Conservation (phyloP, 2,329 filamentous ascomycete genomes). For the Neofusicoccum umdonicola region DNA sequence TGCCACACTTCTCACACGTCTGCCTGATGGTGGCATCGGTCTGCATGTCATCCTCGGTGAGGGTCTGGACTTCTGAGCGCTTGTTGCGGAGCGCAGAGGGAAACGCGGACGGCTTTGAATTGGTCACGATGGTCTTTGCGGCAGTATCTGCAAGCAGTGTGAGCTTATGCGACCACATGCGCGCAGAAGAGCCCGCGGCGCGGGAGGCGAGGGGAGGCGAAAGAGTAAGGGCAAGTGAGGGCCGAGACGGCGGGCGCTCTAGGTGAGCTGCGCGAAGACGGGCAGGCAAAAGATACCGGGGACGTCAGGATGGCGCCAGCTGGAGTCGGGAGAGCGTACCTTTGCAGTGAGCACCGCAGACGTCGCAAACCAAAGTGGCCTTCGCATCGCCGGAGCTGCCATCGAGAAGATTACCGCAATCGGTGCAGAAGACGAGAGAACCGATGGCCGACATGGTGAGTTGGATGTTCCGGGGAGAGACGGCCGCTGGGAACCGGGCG, state of each 20-base stretch:
- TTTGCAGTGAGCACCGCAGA: conserved; percentile 82
- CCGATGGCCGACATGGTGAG: conserved; percentile 80
- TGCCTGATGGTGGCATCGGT: conserved; percentile 68
- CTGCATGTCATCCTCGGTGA: conserved; percentile 73
- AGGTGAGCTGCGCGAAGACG: neutral
- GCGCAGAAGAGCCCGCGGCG: neutral
- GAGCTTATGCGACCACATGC: neutral
- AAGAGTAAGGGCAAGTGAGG: neutral
- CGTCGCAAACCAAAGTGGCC: conserved; percentile 75
- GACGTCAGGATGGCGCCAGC: neutral
- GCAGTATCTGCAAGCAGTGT: conserved; percentile 59
- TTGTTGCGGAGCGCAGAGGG: conserved; percentile 87
- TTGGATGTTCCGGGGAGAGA: neutral
- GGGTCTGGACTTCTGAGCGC: conserved; percentile 77
- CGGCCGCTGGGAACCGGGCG: neutral
- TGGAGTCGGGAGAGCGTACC: conserved; percentile 51
- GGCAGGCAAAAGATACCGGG: neutral
- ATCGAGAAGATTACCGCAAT: conserved; percentile 87
- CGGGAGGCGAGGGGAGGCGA: neutral
- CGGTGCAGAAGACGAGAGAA: conserved; percentile 86
- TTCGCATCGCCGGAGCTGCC: conserved; percentile 73
- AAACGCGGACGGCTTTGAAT: conserved; percentile 86
- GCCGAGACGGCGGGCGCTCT: neutral
- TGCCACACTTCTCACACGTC: conserved; percentile 77
- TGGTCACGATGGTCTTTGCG: conserved; percentile 72